Base-by-base conservation (phyloP, 2,329 filamentous ascomycete species). In the Chaetoscypha palmicola region DNA sequence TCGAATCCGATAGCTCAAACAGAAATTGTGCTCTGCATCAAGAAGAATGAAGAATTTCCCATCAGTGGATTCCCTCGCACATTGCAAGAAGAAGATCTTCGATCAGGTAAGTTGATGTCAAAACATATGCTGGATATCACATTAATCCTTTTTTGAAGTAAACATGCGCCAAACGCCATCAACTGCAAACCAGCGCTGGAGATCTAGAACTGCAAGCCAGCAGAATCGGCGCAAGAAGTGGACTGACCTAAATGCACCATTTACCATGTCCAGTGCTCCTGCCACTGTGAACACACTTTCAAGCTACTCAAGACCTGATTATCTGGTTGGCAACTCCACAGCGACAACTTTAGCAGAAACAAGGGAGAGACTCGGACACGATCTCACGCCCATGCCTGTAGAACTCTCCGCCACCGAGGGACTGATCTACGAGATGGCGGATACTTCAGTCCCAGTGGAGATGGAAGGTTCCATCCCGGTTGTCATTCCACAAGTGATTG, bases 41-140 rank as follows among this genome's bases (percentile, higher is more conserved):
- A 36, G 19, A 36, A 36, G 19, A 36, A 36, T 36, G 34, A 36
- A 14, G 34, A 36, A 21, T 36, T 36, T 14, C 34, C 34, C 21
- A 36, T 21, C 14, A 36, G 34, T 36, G 34, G 34, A 4, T 36
- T 36, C 16, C 34, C 34, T 10, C 34, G 34, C 21, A 19, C 19
- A 8, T 17, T 36, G 5, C 9, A 11, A 19, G 16, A 16, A 17
- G 31, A 33, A n/a, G 16, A 36, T 36, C 19, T 16, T 14, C 7
- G 16, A 36, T 22, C 34, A 8, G 21, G 34, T 36, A 36, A 36
- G 34, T 36, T 8, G 8, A 17, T 34, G 9, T n/a, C n/a, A n/a
- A n/a, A n/a, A n/a, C n/a, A n/a, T n/a, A 28, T 28, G 24, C n/a
- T 28, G n/a, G 8, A 28, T 28, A 28, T 28, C n/a, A n/a, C n/a